Evolutionary conservation across 306 rosid genomes (phyloP).

Genomic region (Vachellia pachyceras): DNA sequence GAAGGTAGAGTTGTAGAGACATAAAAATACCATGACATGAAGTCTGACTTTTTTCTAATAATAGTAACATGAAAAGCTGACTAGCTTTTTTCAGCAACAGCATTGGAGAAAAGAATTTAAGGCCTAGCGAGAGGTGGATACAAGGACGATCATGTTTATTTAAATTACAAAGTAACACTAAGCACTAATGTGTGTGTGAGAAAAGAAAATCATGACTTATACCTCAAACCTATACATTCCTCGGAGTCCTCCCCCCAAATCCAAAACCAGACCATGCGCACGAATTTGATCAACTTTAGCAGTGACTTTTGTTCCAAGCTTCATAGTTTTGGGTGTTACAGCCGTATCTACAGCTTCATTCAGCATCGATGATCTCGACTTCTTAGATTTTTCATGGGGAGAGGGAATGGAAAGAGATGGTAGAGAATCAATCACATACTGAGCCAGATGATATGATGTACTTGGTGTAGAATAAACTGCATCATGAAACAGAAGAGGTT

Average conservation of each 20-base stretch:
- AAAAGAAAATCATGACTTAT: constrained; percentile 12
- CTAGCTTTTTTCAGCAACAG: background rate
- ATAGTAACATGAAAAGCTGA: background rate
- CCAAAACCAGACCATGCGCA: constrained; percentile 82
- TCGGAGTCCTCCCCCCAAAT: constrained; percentile 81
- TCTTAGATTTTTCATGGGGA: constrained; percentile 43
- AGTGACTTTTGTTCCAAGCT: constrained; percentile 69
- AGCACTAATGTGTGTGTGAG: background rate
- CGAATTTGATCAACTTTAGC: constrained; percentile 86
- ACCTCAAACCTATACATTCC: constrained; percentile 94
- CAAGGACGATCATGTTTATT: constrained; percentile 4
- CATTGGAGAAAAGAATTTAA: constrained; percentile 22
- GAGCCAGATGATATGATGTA: constrained; percentile 3
- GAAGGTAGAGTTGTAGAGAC: constrained; percentile 10
- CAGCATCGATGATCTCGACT: constrained; percentile 40
- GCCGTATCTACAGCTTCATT: constrained; percentile 44
- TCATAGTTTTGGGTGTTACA: constrained; percentile 51
- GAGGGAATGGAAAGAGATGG: constrained; percentile 43
- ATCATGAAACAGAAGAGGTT: background rate
- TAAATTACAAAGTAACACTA: background rate
- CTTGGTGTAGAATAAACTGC: background rate
- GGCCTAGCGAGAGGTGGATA: background rate
- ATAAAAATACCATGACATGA: background rate
- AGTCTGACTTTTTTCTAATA: background rate
- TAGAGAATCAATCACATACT: constrained; percentile 40